phyloP scores from a whole-genome alignment of 768 basidiomycete species.

The Favolaschia claudopus region DNA sequence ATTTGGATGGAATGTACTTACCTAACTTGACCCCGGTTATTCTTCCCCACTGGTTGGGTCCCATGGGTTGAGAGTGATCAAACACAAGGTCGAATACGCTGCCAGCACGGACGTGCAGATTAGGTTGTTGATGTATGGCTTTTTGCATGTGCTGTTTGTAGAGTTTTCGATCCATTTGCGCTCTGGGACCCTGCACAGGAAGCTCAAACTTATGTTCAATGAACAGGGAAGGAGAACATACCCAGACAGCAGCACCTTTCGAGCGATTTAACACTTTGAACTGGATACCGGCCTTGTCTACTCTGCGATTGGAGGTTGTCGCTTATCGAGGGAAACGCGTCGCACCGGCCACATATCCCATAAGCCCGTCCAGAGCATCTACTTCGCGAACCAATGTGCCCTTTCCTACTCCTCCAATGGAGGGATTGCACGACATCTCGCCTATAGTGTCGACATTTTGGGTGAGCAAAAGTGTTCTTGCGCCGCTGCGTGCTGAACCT shows the following conservation, averaged over 20 bases:
- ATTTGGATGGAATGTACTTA: slow-evolving; percentile 32
- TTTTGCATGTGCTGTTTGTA: slow-evolving; percentile 88
- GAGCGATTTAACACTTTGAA: slow-evolving; percentile 87
- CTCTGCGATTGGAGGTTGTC: no score
- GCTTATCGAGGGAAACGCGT: neutral
- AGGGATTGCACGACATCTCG: slow-evolving; percentile 88
- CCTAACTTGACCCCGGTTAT: slow-evolving; percentile 75
- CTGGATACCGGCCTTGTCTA: slow-evolving; percentile 89
- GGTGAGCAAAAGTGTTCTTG: slow-evolving; percentile 81
- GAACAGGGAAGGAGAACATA: slow-evolving; percentile 41
- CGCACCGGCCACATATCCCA: slow-evolving; percentile 83
- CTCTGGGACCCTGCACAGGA: slow-evolving; percentile 76
- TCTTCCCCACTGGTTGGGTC: slow-evolving; percentile 53
- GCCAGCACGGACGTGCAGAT: slow-evolving; percentile 72
- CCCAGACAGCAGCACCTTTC: slow-evolving; percentile 91
- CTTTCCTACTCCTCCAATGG: slow-evolving; percentile 91
- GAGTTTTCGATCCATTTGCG: slow-evolving; percentile 85
- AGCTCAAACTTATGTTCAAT: neutral
- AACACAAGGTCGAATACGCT: slow-evolving; percentile 84
- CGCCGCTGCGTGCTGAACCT: slow-evolving; percentile 84
- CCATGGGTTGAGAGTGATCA: slow-evolving; percentile 49
- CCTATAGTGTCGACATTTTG: slow-evolving; percentile 85
- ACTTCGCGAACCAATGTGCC: slow-evolving; percentile 91
- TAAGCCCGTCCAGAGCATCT: slow-evolving; percentile 89
- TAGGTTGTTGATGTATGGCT: slow-evolving; percentile 67